These are phyloP conservation scores for Cutaneotrichosporon sp. DNA, from an alignment of 1,284 basidiomycete genomes.

Conservation along the genomic window DNA sequence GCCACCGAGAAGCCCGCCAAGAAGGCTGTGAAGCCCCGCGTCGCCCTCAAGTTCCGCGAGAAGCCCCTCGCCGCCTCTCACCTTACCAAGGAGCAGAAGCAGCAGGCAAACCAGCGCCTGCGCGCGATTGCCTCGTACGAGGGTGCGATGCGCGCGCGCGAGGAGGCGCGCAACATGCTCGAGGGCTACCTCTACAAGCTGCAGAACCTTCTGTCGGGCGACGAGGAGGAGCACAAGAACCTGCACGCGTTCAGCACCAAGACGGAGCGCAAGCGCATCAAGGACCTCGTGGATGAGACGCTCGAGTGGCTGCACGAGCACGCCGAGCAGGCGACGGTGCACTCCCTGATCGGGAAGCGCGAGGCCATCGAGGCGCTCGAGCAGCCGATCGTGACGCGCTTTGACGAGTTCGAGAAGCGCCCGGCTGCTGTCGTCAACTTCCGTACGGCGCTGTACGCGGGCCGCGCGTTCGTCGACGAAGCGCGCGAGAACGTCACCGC, in stretches of 20 bases:
- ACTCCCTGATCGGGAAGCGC: slow-evolving; percentile 70
- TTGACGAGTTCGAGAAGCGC: slow-evolving; percentile 75
- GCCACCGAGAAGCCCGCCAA: slow-evolving; percentile 22
- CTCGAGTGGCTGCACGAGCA: slow-evolving; percentile 81
- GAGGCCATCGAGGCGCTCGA: slow-evolving; percentile 79
- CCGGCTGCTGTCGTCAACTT: slow-evolving; percentile 64
- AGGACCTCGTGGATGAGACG: slow-evolving; percentile 67
- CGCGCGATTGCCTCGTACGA: slow-evolving; percentile 78
- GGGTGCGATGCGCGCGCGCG: slow-evolving; percentile 70
- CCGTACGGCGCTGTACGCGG: slow-evolving; percentile 63
- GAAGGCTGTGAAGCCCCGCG: slow-evolving; percentile 36
- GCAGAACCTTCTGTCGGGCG: slow-evolving; percentile 75
- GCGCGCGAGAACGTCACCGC: slow-evolving; percentile 63
- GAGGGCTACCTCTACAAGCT: slow-evolving; percentile 91
- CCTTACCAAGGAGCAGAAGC: slow-evolving; percentile 73
- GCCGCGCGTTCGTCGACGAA: slow-evolving; percentile 75
- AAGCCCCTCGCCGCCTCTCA: slow-evolving; percentile 67
- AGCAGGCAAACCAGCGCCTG: slow-evolving; percentile 67
- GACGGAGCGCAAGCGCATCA: slow-evolving; percentile 68
- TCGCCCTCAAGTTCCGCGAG: slow-evolving; percentile 63
- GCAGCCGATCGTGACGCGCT: slow-evolving; percentile 76
- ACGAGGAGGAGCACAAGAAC: slow-evolving; percentile 62
- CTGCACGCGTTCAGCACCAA: slow-evolving; percentile 77
- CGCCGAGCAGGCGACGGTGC: slow-evolving; percentile 79
- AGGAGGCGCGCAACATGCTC: slow-evolving; percentile 88